Conservation (phyloP, 2,329 filamentous ascomycete species). For the Colletotrichum sp. region DNA sequence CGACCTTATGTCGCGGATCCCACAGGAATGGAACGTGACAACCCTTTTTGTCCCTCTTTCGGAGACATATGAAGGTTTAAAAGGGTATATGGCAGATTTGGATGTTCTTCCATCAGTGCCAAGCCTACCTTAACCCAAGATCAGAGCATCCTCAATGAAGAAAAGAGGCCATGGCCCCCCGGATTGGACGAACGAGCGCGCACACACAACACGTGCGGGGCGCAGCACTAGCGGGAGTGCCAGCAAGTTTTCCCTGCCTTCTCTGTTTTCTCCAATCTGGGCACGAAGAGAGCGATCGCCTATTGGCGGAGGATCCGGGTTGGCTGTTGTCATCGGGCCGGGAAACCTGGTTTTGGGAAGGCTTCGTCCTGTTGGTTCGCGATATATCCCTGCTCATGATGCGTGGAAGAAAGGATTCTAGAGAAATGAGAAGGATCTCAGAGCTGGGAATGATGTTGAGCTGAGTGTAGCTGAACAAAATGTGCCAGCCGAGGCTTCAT, state of each 20-base stretch:
- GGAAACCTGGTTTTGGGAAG: background rate
- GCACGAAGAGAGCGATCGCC: too few species aligned
- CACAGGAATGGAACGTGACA: background rate
- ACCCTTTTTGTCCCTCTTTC: background rate
- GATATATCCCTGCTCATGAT: background rate
- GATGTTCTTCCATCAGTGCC: background rate
- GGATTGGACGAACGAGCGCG: background rate
- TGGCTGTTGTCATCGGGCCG: background rate
- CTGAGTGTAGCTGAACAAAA: background rate
- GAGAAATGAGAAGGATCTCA: rapidly evolving
- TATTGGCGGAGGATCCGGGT: background rate
- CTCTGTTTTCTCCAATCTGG: background rate
- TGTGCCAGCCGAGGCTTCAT: background rate
- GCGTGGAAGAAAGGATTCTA: background rate
- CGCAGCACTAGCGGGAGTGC: background rate
- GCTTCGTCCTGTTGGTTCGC: background rate
- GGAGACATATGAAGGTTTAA: background rate
- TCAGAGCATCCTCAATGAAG: background rate
- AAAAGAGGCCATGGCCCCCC: background rate
- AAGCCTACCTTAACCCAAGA: background rate
- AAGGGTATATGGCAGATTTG: background rate
- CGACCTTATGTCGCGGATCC: background rate
- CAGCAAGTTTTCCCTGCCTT: background rate
- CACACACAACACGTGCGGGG: background rate
- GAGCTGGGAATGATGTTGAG: background rate